Conservation (phyloP, 805 yeast genomes). For the Teunomyces cretensis region DNA sequence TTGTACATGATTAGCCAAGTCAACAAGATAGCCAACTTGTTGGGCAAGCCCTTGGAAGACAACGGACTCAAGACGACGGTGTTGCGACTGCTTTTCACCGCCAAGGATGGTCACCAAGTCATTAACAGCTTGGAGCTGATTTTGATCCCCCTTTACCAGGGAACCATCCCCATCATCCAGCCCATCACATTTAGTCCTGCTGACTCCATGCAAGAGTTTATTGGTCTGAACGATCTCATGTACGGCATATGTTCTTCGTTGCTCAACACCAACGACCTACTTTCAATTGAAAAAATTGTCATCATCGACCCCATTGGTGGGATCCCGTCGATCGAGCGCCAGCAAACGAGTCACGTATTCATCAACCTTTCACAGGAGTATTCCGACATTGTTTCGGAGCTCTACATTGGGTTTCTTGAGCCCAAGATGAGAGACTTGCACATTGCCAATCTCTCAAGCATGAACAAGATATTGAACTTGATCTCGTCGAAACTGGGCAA, state of each 20-base stretch:
- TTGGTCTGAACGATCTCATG: slow-evolving; percentile 23
- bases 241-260: slow-evolving; percentile 24
- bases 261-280: slow-evolving; percentile 23
- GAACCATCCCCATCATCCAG: slow-evolving; percentile 62
- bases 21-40: slow-evolving; percentile 23
- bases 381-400: slow-evolving; percentile 60
- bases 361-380: slow-evolving; percentile 84
- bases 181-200: slow-evolving; percentile 38
- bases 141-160: slow-evolving; percentile 42
- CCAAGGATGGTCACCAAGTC: slow-evolving; percentile 4
- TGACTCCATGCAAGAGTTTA: slow-evolving; percentile 24
- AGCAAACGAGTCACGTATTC: slow-evolving; percentile 80
- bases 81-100: slow-evolving; percentile 26
- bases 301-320: slow-evolving; percentile 86
- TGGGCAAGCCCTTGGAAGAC: slow-evolving; percentile 18
- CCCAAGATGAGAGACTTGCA: slow-evolving; percentile 53
- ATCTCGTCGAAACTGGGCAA: slow-evolving; percentile 44
- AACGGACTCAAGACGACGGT: slow-evolving; percentile 23
- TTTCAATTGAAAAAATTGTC: slow-evolving; percentile 78
- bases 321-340: slow-evolving; percentile 81
- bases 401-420: slow-evolving; percentile 55
- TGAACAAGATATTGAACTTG: slow-evolving; percentile 54
- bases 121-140: slow-evolving; percentile 30
- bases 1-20: slow-evolving; percentile 31
- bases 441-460: slow-evolving; percentile 60